These are phyloP conservation scores for Calonectria multiphialidica DNA, from an alignment of 2,329 filamentous ascomycete species.

Conservation along the genomic window DNA sequence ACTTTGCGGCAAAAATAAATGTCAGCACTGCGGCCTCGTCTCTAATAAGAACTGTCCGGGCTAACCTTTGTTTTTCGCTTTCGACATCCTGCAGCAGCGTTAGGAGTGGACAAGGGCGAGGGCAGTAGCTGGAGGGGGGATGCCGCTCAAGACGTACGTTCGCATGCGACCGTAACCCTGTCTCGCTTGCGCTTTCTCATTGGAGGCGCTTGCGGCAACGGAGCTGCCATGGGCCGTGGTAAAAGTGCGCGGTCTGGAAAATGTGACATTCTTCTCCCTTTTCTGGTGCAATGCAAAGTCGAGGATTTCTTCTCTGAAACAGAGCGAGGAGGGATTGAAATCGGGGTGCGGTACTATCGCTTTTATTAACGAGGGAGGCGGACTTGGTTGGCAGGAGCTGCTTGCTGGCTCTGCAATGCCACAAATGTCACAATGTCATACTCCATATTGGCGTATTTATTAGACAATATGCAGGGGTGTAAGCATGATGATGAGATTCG, in stretches of 20 bases:
- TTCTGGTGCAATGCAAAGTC: too few species aligned
- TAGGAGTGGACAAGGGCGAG: neutral
- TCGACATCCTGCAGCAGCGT: neutral
- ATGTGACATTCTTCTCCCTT: neutral
- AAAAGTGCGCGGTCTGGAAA: neutral
- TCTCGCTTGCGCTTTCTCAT: neutral
- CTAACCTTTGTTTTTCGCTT: neutral
- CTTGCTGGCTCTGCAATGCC: too few species aligned
- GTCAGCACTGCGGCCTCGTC: neutral
- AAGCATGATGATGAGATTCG: neutral
- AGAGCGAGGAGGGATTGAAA: too few species aligned
- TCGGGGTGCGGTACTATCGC: too few species aligned
- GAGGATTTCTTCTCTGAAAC: too few species aligned
- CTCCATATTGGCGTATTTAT: neutral
- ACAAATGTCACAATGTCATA: too few species aligned
- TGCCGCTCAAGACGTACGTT: neutral
- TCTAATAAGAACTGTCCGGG: neutral
- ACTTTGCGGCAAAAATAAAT: neutral
- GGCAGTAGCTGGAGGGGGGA: too few species aligned
- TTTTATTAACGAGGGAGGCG: neutral
- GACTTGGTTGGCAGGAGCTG: neutral
- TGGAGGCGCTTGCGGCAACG: neutral
- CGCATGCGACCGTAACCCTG: neutral
- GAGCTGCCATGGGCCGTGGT: neutral
- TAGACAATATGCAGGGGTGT: neutral